These are phyloP conservation scores for Steccherinum ochraceum DNA, from an alignment of 768 basidiomycete genomes.

Conservation along the genomic window DNA sequence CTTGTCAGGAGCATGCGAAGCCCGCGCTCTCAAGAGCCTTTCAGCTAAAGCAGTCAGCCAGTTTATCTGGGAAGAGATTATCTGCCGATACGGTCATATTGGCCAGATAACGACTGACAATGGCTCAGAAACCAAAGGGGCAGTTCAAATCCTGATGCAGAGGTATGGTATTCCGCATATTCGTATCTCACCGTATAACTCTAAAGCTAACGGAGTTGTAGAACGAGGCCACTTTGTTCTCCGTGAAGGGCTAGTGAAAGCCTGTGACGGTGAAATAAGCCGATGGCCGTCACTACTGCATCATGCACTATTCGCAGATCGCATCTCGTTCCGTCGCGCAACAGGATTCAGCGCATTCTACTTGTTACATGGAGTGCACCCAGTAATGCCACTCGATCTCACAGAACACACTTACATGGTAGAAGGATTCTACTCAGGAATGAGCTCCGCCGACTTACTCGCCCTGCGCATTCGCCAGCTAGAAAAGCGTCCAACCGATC, in stretches of 20 bases:
- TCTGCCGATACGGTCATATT: conserved; percentile 20
- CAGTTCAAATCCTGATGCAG: conserved; percentile 13
- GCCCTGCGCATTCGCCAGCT: conserved; percentile 21
- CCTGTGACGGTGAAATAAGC: conserved; percentile 13
- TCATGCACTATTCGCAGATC: conserved; percentile 21
- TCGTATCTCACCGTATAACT: conserved; percentile 23
- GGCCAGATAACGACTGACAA: conserved; percentile 20
- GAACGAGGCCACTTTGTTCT: conserved; percentile 25
- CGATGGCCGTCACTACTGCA: conserved; percentile 24
- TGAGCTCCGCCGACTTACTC: conserved; percentile 20
- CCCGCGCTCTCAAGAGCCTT: neutral
- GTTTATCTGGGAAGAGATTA: conserved; percentile 27
- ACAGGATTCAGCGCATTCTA: conserved; percentile 28
- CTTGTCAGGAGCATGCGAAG: conserved; percentile 17
- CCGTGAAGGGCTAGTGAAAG: conserved; percentile 13
- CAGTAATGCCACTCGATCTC: conserved; percentile 24
- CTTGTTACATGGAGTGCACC: conserved; percentile 25
- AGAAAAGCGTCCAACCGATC: conserved; percentile 18
- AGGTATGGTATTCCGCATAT: conserved; percentile 23
- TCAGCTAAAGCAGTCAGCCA: conserved; percentile 14
- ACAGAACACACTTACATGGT: conserved; percentile 23
- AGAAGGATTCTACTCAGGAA: conserved; percentile 19
- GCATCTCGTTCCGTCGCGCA: conserved; percentile 16
- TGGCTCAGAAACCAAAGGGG: conserved; percentile 27
- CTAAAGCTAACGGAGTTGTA: conserved; percentile 25